Base-by-base conservation (phyloP, 306 rosid species). In the Prinsepia uniflora region DNA sequence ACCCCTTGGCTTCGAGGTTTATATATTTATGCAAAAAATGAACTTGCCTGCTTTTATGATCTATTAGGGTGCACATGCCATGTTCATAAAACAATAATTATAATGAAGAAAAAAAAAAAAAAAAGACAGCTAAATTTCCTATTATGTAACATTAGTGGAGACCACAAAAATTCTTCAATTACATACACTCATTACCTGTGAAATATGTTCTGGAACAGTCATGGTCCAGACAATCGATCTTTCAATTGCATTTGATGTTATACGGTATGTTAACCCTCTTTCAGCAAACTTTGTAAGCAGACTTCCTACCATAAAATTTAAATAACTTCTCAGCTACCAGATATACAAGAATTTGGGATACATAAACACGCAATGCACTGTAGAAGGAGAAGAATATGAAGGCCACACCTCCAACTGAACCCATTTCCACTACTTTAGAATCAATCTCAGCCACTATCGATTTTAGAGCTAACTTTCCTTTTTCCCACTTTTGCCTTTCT, bases 221-320 rank as follows among this genome's bases (percentile, higher is more conserved):
- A 93, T 90, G 44, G 84, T 86, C 98, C 98, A 93, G 69, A 90
- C 36, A 68, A 93, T 93, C 75, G 98, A 90, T 63, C 90, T 87
- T 77, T 87, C 76, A 44, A 93, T 82, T 45, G 90, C 90, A 84
- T 93, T 93, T 54, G 98, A 88, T 44, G 91, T 85, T 72, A 93
- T 83, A 47, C 86, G 96, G 79, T 85, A 93, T 13, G 83, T 72
- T 66, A 90, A 72, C 59, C 94, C 98, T 34, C 84, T 93, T 84
- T 93, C 98, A 53, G 91, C 87, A 84, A 93, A 87, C 86, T 90
- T 87, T 59, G 92, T 80, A 46, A 93, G 93, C 83, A 93, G 80
- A 75, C 79, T 92, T 68, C 97, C 98, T 93, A 79, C 68, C 70
- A 72, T 68, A 58, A 65, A 67, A 52, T 20, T 62, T 58, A 52